Base-by-base conservation (phyloP, 768 basidiomycete genomes). In the Strobilomyces confusus region DNA sequence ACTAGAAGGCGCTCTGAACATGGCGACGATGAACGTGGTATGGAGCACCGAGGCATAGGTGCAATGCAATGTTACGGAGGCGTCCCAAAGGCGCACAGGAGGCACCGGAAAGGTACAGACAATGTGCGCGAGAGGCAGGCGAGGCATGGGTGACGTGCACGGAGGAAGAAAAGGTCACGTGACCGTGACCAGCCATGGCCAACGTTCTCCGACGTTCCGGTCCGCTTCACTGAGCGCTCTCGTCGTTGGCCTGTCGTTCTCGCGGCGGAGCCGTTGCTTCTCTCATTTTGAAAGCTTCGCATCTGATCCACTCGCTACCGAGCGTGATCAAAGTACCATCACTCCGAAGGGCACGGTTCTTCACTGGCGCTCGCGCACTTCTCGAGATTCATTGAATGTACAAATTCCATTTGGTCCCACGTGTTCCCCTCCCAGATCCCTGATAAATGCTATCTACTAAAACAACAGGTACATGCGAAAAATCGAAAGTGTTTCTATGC, bases 1-100 rank as follows among this genome's bases (percentile, higher is more conserved):
- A 32, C 51, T 66, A 9, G 65, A 72, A n/a, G n/a, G n/a, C 32
- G 78, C 78, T 1, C 46, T 78, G 19, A 66, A 72, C 3, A 64
- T 80, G 36, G 75, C 69, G 3, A 69, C 75, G 6, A 69, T 66
- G 3, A 77, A 78, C 43, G 48, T 81, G 19, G 51, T 40, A 6
- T 56, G 54, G 4, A 52, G 58, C 12, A 43, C 61, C 3, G 78
- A 80, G n/a, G n/a, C n/a, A n/a, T n/a, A n/a, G n/a, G n/a, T n/a
- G n/a, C n/a, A n/a, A n/a, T n/a, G n/a, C n/a, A n/a, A n/a, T n/a
- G n/a, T n/a, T n/a, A n/a, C n/a, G n/a, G n/a, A n/a, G n/a, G n/a
- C n/a, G n/a, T n/a, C n/a, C n/a, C n/a, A n/a, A n/a, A n/a, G n/a
- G n/a, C n/a, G n/a, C n/a, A n/a, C n/a, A n/a, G n/a, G n/a, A n/a